Base-by-base conservation (phyloP, 2,329 filamentous ascomycete genomes). In the Lachnellula subtilissima region DNA sequence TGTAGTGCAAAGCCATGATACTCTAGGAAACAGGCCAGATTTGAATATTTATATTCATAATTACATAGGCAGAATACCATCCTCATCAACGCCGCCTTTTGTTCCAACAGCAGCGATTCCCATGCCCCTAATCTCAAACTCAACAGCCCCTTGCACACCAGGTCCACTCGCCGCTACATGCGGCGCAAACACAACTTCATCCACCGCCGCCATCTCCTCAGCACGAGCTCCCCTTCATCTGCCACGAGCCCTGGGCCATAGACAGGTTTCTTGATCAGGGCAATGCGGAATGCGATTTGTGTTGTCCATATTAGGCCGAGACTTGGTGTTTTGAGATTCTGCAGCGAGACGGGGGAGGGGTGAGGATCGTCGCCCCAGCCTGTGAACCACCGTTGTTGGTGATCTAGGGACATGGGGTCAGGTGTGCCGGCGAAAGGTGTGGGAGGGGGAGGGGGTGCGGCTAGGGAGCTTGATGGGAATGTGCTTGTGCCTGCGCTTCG, bases 331-430 rank as follows among this genome's bases (percentile, higher is more conserved):
- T 97, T 97, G 54, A 87, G 73, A 25, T 74, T 72, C 49, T 75
- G 70, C 12, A 73, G 67, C 19, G 74, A 71, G 3, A 61, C 25
- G 23, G 57, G 47, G 15, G 61, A 57, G 11, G 63, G 63, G 25
- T 72, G 65, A 15, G 79, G 75, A 54, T 85, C 78, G 70, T 96
- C 89, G 22, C 93, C 91, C 93, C 94, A 97, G 61, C 94, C 92
- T 4, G 92, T 95, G 73, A 97, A 96, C 83, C 92, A 97, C 45
- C 89, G 83, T 71, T 97, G 91, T 72, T 97, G 93, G 72, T 97
- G 89, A 65, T 95, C 87, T 8, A 97, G 81, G 35, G 83, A 81
- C 39, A 97, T 77, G 0, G 86, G 83, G 12, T 83, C 78, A 57
- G 66, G 72, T 70, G 72, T 68, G 62, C 67, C 56, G 43, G 46